A percentile compares a stretch with the other conserved stretches of the same genome.
Evolutionary conservation across 306 rosid species (phyloP).

Genomic region (Acacia confusa): DNA sequence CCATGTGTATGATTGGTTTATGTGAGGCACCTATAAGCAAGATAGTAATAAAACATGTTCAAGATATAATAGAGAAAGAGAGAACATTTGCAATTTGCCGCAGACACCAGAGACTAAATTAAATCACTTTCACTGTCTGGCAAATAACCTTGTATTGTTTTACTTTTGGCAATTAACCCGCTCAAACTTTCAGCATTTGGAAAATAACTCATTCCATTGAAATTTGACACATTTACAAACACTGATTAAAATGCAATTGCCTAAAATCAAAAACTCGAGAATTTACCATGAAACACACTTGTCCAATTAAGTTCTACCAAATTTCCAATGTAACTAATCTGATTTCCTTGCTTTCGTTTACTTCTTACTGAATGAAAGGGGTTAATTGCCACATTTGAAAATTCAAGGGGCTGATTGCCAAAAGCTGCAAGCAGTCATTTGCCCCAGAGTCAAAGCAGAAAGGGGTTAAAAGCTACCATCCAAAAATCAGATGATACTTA

Average conservation of each 20-base stretch:
- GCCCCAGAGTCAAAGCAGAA: neutral
- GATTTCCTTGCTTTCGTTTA: neutral
- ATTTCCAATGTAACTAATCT: neutral
- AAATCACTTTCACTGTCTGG: neutral
- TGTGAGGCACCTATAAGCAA: constrained; percentile 77
- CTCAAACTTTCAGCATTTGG: neutral
- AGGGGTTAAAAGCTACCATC: constrained; percentile 9
- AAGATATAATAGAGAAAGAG: constrained; percentile 15
- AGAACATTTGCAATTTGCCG: constrained; percentile 4
- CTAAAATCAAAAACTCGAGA: neutral
- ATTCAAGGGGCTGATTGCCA: neutral
- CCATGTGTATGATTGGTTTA: constrained; percentile 85
- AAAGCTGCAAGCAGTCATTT: neutral
- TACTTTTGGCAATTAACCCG: neutral
- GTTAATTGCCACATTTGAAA: neutral
- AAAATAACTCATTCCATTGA: neutral
- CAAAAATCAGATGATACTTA: constrained; percentile 47
- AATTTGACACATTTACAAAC: neutral
- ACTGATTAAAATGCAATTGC: neutral
- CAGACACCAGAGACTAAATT: neutral
- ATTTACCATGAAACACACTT: neutral
- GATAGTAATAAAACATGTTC: constrained; percentile 16
- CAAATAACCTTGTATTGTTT: neutral
- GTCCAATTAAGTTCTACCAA: neutral
- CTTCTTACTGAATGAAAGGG: neutral